These are phyloP conservation scores for Anastatica hierochuntica DNA, from an alignment of 345 rosid genomes.

Conservation along the genomic window DNA sequence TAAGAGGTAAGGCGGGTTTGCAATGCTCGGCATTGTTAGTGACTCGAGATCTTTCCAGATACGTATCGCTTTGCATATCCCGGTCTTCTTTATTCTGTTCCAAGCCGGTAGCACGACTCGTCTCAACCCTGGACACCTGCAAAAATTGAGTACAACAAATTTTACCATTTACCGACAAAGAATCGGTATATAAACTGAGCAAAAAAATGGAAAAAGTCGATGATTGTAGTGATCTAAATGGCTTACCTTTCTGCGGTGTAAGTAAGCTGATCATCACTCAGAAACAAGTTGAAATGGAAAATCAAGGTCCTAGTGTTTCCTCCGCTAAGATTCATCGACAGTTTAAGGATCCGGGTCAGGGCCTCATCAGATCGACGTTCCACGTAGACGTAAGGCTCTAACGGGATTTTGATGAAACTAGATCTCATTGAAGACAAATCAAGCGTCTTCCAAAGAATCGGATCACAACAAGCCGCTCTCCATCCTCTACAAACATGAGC, in stretches of 20 bases:
- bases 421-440: slow-evolving; percentile 64
- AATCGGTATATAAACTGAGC: no score
- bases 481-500: slow-evolving; percentile 76
- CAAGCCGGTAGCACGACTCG: slow-evolving; percentile 77
- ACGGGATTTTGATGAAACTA: slow-evolving; percentile 59
- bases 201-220: no score
- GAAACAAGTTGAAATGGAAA: slow-evolving; percentile 51
- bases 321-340: slow-evolving; percentile 57
- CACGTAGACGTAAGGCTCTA: slow-evolving; percentile 72
- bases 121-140: slow-evolving; percentile 57
- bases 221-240: no score
- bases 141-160: not conserved
- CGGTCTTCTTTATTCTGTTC: slow-evolving; percentile 68
- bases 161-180: no score
- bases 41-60: slow-evolving; percentile 76
- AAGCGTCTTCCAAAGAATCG: slow-evolving; percentile 76
- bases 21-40: slow-evolving; percentile 84
- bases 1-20: slow-evolving; percentile 49
- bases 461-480: slow-evolving; percentile 76
- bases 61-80: slow-evolving; percentile 60
- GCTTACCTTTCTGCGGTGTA: slow-evolving; percentile 86
- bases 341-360: slow-evolving; percentile 48
- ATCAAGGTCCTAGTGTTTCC: slow-evolving; percentile 51
- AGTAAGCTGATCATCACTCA: slow-evolving; percentile 69
- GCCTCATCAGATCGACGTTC: slow-evolving; percentile 42